phyloP scores from a whole-genome alignment of 202 grass and related monocot genomes.

The Panicum virgatum region DNA sequence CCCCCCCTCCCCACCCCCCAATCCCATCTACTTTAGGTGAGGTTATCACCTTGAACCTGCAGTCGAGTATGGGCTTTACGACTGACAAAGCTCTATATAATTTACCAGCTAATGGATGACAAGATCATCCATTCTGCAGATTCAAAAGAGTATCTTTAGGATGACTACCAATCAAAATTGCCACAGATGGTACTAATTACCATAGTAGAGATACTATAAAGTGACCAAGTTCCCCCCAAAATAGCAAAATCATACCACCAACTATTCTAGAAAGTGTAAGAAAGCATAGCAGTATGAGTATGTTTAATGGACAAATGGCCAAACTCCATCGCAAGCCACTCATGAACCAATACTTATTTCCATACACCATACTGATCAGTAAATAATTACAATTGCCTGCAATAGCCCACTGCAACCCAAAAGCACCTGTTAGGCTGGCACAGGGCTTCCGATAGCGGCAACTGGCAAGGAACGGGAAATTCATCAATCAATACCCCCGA shows the following conservation, averaged over 20 bases:
- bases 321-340: constrained; percentile 12
- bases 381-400: not conserved
- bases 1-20: too few species aligned
- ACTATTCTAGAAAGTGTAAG: not conserved
- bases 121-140: not conserved
- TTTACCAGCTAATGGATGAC: not conserved
- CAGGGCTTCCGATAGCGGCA: not conserved
- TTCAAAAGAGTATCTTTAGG: not conserved
- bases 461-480: not conserved
- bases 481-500: not conserved
- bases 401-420: constrained; percentile 20
- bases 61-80: not conserved
- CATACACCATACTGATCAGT: not conserved
- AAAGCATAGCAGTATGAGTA: not conserved
- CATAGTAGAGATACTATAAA: not conserved
- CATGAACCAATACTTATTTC: not conserved
- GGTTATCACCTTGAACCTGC: constrained; percentile 4
- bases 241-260: not conserved
- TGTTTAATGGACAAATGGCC: not conserved
- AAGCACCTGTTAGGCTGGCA: not conserved
- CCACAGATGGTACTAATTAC: not conserved
- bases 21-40: not conserved
- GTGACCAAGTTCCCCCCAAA: not conserved
- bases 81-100: not conserved
- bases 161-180: constrained; percentile 1